Percentiles rank a stretch among this genome's conserved stretches.
These are phyloP conservation scores for Auricularia sp. DNA, from an alignment of 768 basidiomycete species.

Conservation along the genomic window DNA sequence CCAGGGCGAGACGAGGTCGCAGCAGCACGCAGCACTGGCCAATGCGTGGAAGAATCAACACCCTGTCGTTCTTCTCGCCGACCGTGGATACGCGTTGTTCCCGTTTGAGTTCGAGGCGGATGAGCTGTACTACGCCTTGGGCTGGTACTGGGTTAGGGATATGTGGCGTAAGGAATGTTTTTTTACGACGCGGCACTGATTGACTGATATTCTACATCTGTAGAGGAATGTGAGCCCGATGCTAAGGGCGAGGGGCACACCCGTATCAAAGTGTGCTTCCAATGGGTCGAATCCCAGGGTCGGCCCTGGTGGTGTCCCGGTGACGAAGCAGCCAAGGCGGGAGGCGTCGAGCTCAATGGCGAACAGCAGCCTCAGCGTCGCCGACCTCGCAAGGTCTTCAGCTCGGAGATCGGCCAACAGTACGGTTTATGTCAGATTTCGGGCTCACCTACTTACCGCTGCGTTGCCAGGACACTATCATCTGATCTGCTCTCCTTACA, in stretches of 20 bases:
- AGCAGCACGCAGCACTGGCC: conserved; percentile 58
- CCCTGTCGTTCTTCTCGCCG: conserved; percentile 62
- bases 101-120: conserved; percentile 48
- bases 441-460: neutral
- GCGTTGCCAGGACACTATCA: neutral
- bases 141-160: conserved; percentile 61
- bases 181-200: neutral
- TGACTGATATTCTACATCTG: neutral
- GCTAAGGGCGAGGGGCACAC: conserved; percentile 42
- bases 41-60: conserved; percentile 40
- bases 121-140: conserved; percentile 43
- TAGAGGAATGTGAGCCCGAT: conserved; percentile 10
- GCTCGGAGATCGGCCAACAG: too few relatives aligned
- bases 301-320: conserved; percentile 37
- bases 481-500: too few relatives aligned
- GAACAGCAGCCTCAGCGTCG: too few relatives aligned
- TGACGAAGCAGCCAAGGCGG: neutral
- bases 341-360: neutral
- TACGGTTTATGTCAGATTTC: too few relatives aligned
- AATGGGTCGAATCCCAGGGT: conserved; percentile 71
- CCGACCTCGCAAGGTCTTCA: too few relatives aligned
- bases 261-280: conserved; percentile 78
- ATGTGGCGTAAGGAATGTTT: conserved; percentile 46
- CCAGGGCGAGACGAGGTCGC: conserved; percentile 19
- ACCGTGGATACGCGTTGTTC: conserved; percentile 63